These are phyloP conservation scores for Teratosphaeria zuluensis DNA, from an alignment of 2,329 filamentous ascomycete species.

Conservation along the genomic window DNA sequence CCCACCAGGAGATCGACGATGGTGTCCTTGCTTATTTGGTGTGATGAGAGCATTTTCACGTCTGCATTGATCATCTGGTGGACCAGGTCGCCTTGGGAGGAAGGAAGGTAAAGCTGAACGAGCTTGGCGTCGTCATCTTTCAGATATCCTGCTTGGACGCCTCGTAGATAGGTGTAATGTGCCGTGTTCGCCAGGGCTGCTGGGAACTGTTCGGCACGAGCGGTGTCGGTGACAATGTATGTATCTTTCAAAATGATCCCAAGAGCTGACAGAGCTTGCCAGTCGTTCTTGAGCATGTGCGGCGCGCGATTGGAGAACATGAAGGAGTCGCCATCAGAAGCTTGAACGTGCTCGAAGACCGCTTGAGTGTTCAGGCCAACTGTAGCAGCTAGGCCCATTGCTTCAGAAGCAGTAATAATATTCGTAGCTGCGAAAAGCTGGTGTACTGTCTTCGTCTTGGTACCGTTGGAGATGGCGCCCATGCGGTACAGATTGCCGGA, in stretches of 20 bases:
- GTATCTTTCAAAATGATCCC: conserved; percentile 41
- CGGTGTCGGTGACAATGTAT: conserved; percentile 58
- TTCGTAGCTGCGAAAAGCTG: conserved; percentile 51
- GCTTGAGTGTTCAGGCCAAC: conserved; percentile 44
- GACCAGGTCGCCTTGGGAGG: conserved; percentile 23
- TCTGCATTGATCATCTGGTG: conserved; percentile 25
- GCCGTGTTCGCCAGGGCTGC: conserved; percentile 52
- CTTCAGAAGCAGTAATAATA: conserved; percentile 46
- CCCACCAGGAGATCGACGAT: conserved; percentile 33
- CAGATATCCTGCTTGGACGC: conserved; percentile 48
- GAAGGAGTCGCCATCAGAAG: conserved; percentile 36
- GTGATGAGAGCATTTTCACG: conserved; percentile 27
- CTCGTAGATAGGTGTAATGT: conserved; percentile 56
- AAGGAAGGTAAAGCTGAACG: conserved; percentile 43
- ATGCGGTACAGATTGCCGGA: conserved; percentile 54
- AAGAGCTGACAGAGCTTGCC: conserved; percentile 35
- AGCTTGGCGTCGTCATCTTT: conserved; percentile 46
- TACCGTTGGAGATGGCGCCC: conserved; percentile 44
- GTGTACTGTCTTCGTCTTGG: conserved; percentile 50
- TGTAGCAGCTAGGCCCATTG: conserved; percentile 46
- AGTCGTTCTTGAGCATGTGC: conserved; percentile 43
- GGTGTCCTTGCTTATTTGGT: conserved; percentile 27
- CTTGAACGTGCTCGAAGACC: conserved; percentile 40
- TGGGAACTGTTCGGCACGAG: conserved; percentile 48
- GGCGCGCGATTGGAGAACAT: conserved; percentile 50